These are phyloP conservation scores for Echites panduratus DNA, from an alignment of 257 asterid genomes.

Conservation along the genomic window DNA sequence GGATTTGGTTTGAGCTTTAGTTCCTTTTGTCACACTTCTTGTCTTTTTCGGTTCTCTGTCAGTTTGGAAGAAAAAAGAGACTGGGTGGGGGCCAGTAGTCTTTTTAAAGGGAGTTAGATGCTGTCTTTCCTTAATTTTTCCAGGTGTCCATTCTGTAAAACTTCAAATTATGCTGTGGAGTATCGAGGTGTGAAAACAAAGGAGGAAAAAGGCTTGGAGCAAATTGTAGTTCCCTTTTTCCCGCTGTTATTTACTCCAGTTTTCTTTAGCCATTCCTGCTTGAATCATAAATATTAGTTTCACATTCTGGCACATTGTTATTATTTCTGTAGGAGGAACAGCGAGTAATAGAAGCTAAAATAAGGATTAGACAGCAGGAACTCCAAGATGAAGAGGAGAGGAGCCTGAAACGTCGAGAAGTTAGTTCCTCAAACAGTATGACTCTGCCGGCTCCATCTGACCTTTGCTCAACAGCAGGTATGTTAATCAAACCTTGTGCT, in stretches of 20 bases:
- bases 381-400: slow-evolving; percentile 85
- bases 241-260: not conserved
- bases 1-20: not conserved
- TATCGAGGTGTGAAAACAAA: slow-evolving; percentile 86
- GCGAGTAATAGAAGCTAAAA: slow-evolving; percentile 95
- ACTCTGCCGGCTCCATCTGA: slow-evolving; percentile 54
- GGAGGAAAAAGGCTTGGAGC: slow-evolving; percentile 94
- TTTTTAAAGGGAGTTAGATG: not conserved
- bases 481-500: slow-evolving; percentile 5
- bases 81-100: not conserved
- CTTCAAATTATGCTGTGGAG: slow-evolving; percentile 88
- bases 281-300: not conserved
- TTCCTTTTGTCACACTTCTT: not conserved
- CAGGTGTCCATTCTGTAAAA: slow-evolving; percentile 97
- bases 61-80: not conserved
- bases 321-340: slow-evolving; percentile 71
- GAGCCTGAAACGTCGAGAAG: slow-evolving; percentile 52
- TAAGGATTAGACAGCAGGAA: slow-evolving; percentile 94
- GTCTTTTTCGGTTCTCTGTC: not conserved
- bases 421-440: slow-evolving; percentile 50
- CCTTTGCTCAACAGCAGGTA: slow-evolving; percentile 65
- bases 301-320: slow-evolving; percentile 9
- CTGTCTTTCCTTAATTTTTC: slow-evolving; percentile 37
- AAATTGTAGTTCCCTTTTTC: slow-evolving; percentile 54
- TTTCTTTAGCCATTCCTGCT: slow-evolving; percentile 3